Percentiles rank a stretch among this genome's conserved stretches.
Evolutionary conservation across 1,139 yeast species (phyloP).

Genomic region (Blastobotrys raffinosifermentans): DNA sequence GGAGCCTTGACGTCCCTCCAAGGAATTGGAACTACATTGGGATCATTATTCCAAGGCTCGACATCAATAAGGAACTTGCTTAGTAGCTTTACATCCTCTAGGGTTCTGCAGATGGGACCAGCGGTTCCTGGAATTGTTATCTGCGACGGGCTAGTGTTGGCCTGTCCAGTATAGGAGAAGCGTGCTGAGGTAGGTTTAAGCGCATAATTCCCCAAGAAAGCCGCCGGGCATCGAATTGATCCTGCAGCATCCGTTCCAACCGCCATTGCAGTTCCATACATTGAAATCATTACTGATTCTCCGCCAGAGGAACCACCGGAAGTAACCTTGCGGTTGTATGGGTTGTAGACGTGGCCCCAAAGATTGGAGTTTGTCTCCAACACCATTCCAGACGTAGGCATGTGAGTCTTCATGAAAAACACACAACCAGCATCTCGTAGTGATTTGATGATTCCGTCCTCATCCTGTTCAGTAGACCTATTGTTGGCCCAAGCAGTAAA

Average conservation of each 20-base stretch:
- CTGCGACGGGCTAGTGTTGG: constrained; percentile 1
- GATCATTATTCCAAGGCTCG: constrained; percentile 3
- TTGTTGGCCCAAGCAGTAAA: constrained; percentile 19
- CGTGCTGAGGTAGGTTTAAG: not conserved
- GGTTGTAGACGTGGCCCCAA: not conserved
- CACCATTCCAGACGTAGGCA: constrained; percentile 3
- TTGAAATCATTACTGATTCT: constrained; percentile 1
- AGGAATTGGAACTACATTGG: constrained; percentile 2
- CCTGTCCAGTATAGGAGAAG: not conserved
- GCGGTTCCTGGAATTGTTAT: constrained; percentile 2
- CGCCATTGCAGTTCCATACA: constrained; percentile 1
- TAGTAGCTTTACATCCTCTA: not conserved
- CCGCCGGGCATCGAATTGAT: not conserved
- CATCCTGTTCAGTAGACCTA: constrained; percentile 1
- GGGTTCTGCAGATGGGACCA: not conserved
- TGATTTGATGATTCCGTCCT: constrained; percentile 2
- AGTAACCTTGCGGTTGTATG: not conserved
- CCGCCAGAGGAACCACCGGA: constrained; percentile 2
- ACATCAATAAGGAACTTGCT: not conserved
- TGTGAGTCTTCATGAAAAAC: constrained; percentile 1
- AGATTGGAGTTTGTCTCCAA: constrained; percentile 3
- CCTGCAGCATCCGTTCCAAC: constrained; percentile 2
- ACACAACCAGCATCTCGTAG: constrained; percentile 1
- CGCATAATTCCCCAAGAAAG: constrained; percentile 1
- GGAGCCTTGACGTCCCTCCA: not conserved